phyloP scores from a whole-genome alignment of 345 rosid genomes.

The Salix caprea region DNA sequence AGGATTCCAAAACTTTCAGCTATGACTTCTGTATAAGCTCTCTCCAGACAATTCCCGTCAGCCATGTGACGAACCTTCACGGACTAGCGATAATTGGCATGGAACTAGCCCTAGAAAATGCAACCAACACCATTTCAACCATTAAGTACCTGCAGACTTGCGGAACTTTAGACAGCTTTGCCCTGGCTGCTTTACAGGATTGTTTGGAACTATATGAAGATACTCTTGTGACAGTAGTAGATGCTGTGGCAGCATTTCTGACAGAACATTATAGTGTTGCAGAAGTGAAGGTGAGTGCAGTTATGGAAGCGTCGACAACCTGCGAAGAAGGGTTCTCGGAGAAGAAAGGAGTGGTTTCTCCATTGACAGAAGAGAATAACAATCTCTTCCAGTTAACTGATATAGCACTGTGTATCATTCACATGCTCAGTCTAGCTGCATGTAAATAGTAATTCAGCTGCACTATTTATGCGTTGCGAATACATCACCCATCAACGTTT shows the following conservation, averaged over 20 bases:
- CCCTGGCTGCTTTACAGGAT: constrained; percentile 35
- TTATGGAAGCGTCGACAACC: constrained; percentile 42
- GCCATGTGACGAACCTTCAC: constrained; percentile 43
- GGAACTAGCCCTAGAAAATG: constrained; percentile 57
- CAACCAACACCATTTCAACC: constrained; percentile 40
- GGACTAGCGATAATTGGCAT: constrained; percentile 47
- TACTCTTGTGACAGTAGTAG: constrained; percentile 35
- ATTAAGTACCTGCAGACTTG: constrained; percentile 30
- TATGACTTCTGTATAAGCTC: constrained; percentile 38
- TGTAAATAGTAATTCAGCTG: background rate
- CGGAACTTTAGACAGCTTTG: constrained; percentile 25
- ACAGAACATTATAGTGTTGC: constrained; percentile 30
- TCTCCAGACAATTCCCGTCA: constrained; percentile 41
- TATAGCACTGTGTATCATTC: constrained; percentile 45
- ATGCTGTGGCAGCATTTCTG: constrained; percentile 41
- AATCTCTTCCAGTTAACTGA: constrained; percentile 46
- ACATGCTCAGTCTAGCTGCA: constrained; percentile 16
- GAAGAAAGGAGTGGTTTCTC: constrained; percentile 40
- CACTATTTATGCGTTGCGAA: background rate
- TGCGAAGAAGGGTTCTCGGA: constrained; percentile 56
- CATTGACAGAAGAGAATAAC: constrained; percentile 40
- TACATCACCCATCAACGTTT: background rate
- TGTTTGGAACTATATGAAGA: constrained; percentile 45
- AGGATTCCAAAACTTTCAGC: constrained; percentile 30
- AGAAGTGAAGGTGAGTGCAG: constrained; percentile 39